Evolutionary conservation across 2,329 filamentous ascomycete genomes (phyloP).

Genomic region (Orbilia ellipsospora): DNA sequence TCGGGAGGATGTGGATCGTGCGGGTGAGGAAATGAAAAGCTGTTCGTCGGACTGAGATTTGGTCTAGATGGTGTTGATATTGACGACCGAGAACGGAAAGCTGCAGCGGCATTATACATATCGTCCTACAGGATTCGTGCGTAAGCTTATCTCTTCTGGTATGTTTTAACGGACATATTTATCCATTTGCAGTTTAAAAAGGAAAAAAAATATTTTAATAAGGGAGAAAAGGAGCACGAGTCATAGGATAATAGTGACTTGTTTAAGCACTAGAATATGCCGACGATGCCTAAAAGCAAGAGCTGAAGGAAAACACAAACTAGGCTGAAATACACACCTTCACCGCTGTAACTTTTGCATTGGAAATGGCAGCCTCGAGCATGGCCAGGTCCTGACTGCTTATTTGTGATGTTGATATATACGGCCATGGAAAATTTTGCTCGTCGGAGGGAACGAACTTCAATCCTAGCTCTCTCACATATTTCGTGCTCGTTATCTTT

Average conservation of each 20-base stretch:
- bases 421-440: conserved; percentile 48
- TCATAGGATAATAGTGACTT: neutral
- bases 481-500: conserved; percentile 54
- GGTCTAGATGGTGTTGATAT: conserved; percentile 50
- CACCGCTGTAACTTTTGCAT: conserved; percentile 46
- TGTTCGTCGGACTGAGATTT: conserved; percentile 52
- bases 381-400: conserved; percentile 48
- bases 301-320: conserved; percentile 10
- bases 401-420: conserved; percentile 53
- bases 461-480: conserved; percentile 48
- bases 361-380: conserved; percentile 48
- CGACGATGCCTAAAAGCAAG: neutral
- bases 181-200: neutral
- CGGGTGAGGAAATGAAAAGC: conserved; percentile 52
- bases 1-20: conserved; percentile 50
- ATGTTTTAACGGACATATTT: conserved; percentile 9
- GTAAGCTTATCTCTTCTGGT: conserved; percentile 35
- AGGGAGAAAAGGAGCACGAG: conserved; percentile 8
- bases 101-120: conserved; percentile 52
- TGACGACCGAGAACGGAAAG: conserved; percentile 47
- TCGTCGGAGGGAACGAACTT: conserved; percentile 53
- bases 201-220: neutral
- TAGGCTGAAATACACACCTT: conserved; percentile 51
- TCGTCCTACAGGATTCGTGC: conserved; percentile 42
- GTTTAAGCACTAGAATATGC: too few relatives aligned